These are phyloP conservation scores for Colletotrichum orchidophilum DNA, from an alignment of 2,329 filamentous ascomycete genomes.

Conservation along the genomic window DNA sequence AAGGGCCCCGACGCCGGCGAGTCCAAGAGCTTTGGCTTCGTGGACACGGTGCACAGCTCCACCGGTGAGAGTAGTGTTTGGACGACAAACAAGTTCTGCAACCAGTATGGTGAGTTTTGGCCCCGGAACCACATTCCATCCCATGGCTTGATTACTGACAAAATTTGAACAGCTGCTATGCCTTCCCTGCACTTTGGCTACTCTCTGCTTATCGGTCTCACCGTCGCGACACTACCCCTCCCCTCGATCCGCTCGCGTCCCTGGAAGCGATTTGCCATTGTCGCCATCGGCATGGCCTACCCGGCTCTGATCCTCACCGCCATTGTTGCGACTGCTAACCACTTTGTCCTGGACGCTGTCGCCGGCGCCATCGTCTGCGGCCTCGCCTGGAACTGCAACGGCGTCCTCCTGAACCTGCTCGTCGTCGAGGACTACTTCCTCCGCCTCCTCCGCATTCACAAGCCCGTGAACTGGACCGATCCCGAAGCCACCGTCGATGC, in stretches of 20 bases:
- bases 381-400: constrained; percentile 68
- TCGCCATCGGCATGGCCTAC: constrained; percentile 67
- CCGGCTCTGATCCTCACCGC: constrained; percentile 72
- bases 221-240: constrained; percentile 72
- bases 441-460: constrained; percentile 70
- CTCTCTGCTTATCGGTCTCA: constrained; percentile 76
- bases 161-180: constrained; percentile 68
- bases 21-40: constrained; percentile 64
- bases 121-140: background rate
- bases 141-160: constrained; percentile 15
- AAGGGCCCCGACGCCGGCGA: constrained; percentile 64
- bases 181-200: constrained; percentile 81
- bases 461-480: constrained; percentile 59
- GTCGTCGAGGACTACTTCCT: constrained; percentile 76
- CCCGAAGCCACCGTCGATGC: constrained; percentile 46
- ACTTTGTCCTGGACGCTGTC: constrained; percentile 77
- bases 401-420: constrained; percentile 68
- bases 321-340: constrained; percentile 77
- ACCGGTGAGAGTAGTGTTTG: constrained; percentile 60
- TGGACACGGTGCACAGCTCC: constrained; percentile 57
- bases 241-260: constrained; percentile 60
- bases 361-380: constrained; percentile 73
- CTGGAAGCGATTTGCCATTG: constrained; percentile 57
- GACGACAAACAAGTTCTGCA: constrained; percentile 75
- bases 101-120: constrained; percentile 70